Percentiles rank a stretch among this genome's conserved stretches.
phyloP scores from a whole-genome alignment of 2,329 filamentous ascomycete species.

The Cephalotrichum gorgonifer region DNA sequence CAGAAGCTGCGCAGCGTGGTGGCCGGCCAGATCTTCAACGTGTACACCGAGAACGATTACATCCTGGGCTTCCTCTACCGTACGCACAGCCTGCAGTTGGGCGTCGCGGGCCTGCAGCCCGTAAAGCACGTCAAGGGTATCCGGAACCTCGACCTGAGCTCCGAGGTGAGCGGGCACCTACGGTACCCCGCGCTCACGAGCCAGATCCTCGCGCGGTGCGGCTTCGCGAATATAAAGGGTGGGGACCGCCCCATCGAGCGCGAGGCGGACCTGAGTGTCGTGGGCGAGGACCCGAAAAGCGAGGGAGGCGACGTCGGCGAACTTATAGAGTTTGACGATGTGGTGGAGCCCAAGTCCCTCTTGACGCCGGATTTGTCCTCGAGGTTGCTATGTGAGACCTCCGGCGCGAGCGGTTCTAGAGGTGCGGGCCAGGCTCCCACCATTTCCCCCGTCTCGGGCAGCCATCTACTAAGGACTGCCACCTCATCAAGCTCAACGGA shows the following conservation, averaged over 20 bases:
- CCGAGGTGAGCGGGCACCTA: slow-evolving; percentile 41
- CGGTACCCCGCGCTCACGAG: slow-evolving; percentile 40
- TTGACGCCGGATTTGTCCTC: background rate
- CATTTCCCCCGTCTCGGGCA: background rate
- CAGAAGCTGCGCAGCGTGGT: slow-evolving; percentile 67
- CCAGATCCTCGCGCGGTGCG: slow-evolving; percentile 41
- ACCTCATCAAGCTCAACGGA: background rate
- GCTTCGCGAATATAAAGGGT: slow-evolving; percentile 35
- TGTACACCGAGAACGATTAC: slow-evolving; percentile 79
- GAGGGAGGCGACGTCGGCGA: background rate
- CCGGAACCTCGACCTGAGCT: slow-evolving; percentile 42
- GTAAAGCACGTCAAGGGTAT: slow-evolving; percentile 59
- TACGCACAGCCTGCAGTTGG: slow-evolving; percentile 70
- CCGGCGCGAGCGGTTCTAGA: background rate
- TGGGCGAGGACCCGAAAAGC: background rate
- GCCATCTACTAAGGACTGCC: background rate
- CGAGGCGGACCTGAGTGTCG: slow-evolving; percentile 28
- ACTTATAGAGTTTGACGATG: background rate
- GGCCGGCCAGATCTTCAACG: slow-evolving; percentile 73
- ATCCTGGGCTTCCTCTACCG: slow-evolving; percentile 83
- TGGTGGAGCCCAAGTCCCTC: background rate
- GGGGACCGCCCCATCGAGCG: slow-evolving; percentile 35
- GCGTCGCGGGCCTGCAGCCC: slow-evolving; percentile 73
- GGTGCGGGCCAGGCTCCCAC: background rate
- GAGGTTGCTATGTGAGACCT: background rate